Base-by-base conservation (phyloP, 2,329 filamentous ascomycete genomes). In the Colletotrichum limetticola region DNA sequence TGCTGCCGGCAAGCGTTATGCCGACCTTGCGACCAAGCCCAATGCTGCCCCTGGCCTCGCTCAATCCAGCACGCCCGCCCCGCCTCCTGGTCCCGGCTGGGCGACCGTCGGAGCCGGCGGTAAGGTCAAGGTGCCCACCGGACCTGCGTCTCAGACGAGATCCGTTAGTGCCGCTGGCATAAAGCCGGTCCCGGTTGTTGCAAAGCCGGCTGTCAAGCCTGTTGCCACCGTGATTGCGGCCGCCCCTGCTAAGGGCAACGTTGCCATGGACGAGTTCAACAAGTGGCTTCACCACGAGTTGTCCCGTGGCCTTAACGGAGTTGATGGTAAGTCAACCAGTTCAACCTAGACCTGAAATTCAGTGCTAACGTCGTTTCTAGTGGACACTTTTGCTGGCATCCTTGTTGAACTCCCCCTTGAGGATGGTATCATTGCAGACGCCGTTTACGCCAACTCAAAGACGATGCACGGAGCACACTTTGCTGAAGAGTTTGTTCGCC, bases 391-490 rank as follows among this genome's bases (percentile, higher is more conserved):
- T 80, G 92, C 97, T 65, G 89, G 91, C 67, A 91, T 91, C 68
- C 89, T 98, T 57, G 87, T 94, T 59, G 89, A 89, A 72, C 91
- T 98, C 74, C 95, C 95, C 0, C 86, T 91, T 0, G 95, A 98
- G 71, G 86, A 90, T 16, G 91, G 93, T 73, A 89, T 98, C 77
- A 95, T 99, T 77, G 94, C 94, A 14, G 97, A 98, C 80, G 93
- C 93, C 9, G 93, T 98, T 26, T 98, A 98, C 83, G 91, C 91
- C 71, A 93, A 91, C 80, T 97, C 94, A 2, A 93, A 92, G 78
- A 97, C 95, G 1, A 94, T 99, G 83, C 95, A 99, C 79, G 95
- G 94, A 0, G 93, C 94, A 62, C 95, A 97, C 79, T 98, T 98
- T 79, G 95, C 95, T 0, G 94, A 97, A 72, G 97, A 99, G 82